Evolutionary conservation across 179 eudicot genomes (phyloP).

Genomic region (Camellia oleifera): DNA sequence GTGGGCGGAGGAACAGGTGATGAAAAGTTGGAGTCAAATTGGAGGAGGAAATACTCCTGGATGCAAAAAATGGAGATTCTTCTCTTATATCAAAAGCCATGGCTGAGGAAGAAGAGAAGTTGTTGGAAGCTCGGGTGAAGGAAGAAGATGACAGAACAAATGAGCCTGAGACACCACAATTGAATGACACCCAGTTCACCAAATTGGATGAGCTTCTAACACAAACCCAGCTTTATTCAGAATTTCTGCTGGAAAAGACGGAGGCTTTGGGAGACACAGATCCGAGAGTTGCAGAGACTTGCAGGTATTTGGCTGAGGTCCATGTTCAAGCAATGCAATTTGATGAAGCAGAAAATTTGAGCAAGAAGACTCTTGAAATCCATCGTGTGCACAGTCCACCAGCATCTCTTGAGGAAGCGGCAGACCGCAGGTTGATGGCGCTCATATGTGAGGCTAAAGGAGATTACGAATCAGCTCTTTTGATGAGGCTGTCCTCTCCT

Average conservation of each 20-base stretch:
- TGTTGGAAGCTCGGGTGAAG: too few relatives aligned
- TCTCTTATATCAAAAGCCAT: too few relatives aligned
- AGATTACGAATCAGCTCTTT: conserved; percentile 86
- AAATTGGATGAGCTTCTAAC: too few relatives aligned
- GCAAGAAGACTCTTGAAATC: conserved; percentile 90
- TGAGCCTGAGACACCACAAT: too few relatives aligned
- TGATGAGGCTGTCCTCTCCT: conserved; percentile 96
- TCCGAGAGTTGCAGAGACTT: conserved; percentile 96
- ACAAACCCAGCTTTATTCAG: too few relatives aligned
- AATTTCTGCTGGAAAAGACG: too few relatives aligned
- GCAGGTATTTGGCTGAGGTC: conserved; percentile 97
- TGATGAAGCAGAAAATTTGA: conserved; percentile 81
- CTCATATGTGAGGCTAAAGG: conserved; percentile 96
- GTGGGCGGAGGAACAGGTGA: conserved; percentile 48
- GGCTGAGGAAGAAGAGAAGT: too few relatives aligned
- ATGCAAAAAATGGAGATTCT: too few relatives aligned
- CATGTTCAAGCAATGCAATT: conserved; percentile 98
- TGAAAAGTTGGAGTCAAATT: too few relatives aligned
- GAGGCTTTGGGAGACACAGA: conserved; percentile 81
- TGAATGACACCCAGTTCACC: too few relatives aligned
- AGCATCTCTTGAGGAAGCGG: conserved; percentile 97
- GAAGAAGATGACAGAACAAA: too few relatives aligned
- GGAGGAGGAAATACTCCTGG: too few relatives aligned
- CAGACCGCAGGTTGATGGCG: conserved; percentile 97
- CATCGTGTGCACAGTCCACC: conserved; percentile 90